A percentile compares a stretch with the other conserved stretches of the same genome.
Conservation (phyloP, 2,329 filamentous ascomycete species). For the Lojkania enalia region DNA sequence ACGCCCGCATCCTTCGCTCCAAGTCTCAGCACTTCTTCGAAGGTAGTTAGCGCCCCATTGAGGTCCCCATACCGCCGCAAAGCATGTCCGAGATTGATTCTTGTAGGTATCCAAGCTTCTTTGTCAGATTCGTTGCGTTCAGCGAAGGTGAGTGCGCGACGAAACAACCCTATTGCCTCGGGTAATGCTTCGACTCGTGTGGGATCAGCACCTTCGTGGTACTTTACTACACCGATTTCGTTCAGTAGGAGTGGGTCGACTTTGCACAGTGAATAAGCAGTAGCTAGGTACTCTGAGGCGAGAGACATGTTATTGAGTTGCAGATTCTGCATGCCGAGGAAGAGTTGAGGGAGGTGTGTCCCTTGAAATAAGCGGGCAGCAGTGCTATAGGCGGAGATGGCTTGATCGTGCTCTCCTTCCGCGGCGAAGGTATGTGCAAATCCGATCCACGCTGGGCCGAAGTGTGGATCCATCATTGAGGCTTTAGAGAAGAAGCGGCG, state of each 20-base stretch:
- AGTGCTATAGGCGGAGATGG: slow-evolving; percentile 95
- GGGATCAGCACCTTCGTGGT: too few relatives aligned
- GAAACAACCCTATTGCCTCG: slow-evolving; percentile 77
- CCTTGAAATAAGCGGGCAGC: slow-evolving; percentile 94
- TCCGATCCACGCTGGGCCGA: slow-evolving; percentile 96
- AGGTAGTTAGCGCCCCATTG: slow-evolving; percentile 74
- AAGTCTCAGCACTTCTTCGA: slow-evolving; percentile 82
- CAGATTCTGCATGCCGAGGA: slow-evolving; percentile 97
- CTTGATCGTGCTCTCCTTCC: slow-evolving; percentile 97
- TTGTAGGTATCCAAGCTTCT: slow-evolving; percentile 78
- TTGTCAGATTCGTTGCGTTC: slow-evolving; percentile 81
- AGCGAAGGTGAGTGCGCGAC: slow-evolving; percentile 74
- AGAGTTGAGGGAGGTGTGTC: slow-evolving; percentile 92
- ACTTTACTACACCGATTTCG: slow-evolving; percentile 94
- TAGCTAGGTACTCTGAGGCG: slow-evolving; percentile 91
- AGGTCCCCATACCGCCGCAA: slow-evolving; percentile 72
- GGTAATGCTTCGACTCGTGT: slow-evolving; percentile 73
- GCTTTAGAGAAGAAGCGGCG: slow-evolving; percentile 96
- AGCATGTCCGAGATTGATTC: slow-evolving; percentile 88
- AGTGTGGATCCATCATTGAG: slow-evolving; percentile 96
- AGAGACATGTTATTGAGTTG: slow-evolving; percentile 92
- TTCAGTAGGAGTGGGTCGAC: slow-evolving; percentile 90
- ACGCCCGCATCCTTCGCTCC: slow-evolving; percentile 78
- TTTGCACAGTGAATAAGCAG: slow-evolving; percentile 79
- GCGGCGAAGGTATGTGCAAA: slow-evolving; percentile 98